Base-by-base conservation (phyloP, 768 basidiomycete species). In the Russula vinacea region DNA sequence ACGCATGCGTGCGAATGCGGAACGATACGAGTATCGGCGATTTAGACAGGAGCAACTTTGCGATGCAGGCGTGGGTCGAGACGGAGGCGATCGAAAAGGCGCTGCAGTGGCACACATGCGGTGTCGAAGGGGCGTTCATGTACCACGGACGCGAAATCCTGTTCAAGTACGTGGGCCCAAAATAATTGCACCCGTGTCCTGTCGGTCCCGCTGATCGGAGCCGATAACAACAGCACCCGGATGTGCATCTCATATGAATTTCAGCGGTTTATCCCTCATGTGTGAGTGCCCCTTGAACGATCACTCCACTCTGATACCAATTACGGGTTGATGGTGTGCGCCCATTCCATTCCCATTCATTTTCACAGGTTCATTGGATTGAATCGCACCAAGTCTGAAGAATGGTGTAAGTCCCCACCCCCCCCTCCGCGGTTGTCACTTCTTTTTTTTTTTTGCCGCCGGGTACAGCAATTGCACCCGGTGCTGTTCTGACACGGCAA, bases 221-320 rank as follows among this genome's bases (percentile, higher is more conserved):
- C 65, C 63, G 26, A 63, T 68, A 66, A 26, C 61, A 66, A 26
- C 61, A 91, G 89, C 69, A 84, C 82, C 40, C 81, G 88, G 35
- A 85, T 86, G 83, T 83, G 80, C 67, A 83, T 92, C 54, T 83
- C 85, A 7, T 81, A 87, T 66, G 88, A 88, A 67, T 89, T 88
- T 70, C 84, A 80, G 70, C 79, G 82, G 56, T 87, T 79, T 70
- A 79, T 86, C 47, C 86, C 89, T 3, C 77, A 84, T 52, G 81
- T 81, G 39, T 79, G 79, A 24, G 78, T 24, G 29, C n/a, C 42
- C 56, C 55, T 37, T 70, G 42, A 61, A 47, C 44, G 60, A 54
- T 62, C 13, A 51, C 58, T 56, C 40, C 19, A 45, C 29, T 24
- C 14, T 8, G 33, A n/a, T 51, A 82, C 32, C 75, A 80, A 67